These are phyloP conservation scores for Aurantiochytrium sp. DNA, from an alignment of 108 stramenopile species.

Conservation along the genomic window DNA sequence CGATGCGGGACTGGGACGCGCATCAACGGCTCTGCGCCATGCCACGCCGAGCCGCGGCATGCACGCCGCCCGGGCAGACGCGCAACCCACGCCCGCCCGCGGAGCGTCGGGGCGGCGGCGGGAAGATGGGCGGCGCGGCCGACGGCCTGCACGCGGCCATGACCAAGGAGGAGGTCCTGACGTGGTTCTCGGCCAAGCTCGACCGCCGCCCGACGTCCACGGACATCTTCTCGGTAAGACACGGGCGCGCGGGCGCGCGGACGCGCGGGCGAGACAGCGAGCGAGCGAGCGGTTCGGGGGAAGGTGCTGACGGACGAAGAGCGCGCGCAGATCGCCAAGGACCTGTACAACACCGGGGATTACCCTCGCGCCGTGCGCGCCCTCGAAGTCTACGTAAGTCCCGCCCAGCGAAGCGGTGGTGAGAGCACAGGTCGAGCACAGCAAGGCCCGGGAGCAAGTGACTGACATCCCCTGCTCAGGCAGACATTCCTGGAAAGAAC, in stretches of 20 bases:
- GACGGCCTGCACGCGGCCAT: not conserved
- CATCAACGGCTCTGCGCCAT: no score
- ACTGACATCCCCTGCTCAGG: not conserved
- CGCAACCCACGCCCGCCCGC: no score
- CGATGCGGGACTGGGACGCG: no score
- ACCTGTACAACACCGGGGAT: not conserved
- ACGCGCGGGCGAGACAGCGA: not conserved
- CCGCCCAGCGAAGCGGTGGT: no score
- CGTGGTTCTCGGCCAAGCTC: conserved; percentile 12
- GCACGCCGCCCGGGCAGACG: no score
- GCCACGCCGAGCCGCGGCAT: no score
- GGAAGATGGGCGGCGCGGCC: no score
- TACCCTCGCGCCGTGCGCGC: not conserved
- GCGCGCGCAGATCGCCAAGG: not conserved
- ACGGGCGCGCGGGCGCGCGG: not conserved
- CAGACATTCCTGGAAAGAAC: not conserved
- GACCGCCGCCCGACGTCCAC: not conserved
- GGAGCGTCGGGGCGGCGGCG: no score
- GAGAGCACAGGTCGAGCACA: no score
- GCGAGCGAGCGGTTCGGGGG: no score
- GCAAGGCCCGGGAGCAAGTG: not conserved
- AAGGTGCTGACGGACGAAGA: not conserved
- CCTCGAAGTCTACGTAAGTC: not conserved
- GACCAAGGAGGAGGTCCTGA: not conserved
- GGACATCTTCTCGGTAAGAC: not conserved